Evolutionary conservation across 1,284 basidiomycete genomes (phyloP), one percentile per base, ranked within the genome.

Genomic region (Marasmius tenuissimus): DNA sequence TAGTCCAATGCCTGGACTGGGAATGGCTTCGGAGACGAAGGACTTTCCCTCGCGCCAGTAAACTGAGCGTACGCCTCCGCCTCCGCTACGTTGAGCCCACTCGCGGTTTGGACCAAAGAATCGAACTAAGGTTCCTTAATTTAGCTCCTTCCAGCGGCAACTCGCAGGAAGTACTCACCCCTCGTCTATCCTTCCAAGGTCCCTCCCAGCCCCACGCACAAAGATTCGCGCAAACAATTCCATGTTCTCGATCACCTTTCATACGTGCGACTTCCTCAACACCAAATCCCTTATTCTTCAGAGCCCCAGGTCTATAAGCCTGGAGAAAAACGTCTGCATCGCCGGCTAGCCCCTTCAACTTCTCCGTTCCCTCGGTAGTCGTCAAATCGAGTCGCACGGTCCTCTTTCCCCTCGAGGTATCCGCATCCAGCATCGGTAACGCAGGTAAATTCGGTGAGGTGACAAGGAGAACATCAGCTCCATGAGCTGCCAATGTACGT

Each of bases 1-100:
- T 89, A 86, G 66, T 90, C 87, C 1, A 89, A 69, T 2, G 83
- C 85, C 68, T 88, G 87, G 72, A 88, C 76, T 0, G 88, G 88
- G 27, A 89, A 71, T 3, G 83, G 72, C 59, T 73, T 76, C n/a
- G 85, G 84, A 34, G 66, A 61, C 7, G 74, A 64, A 4, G 67
- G 63, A 7, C 60, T 20, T 9, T 40, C 47, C 1, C 64, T 64
- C n/a, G 52, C 0, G 69, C 70, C 4, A 58, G 66, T 54, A 59
- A 70, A 81, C 3, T 67, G 54, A 0, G 75, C 73, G 63, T 77
- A 83, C 3, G 83, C 83, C 56, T 80, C 71, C 0, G 77, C 83
- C 73, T 89, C 88, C 9, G 83, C 82, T 27, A 75, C 69, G 61
- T 88, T 89, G 70, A 88, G 84, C 0, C 88, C 88, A 0, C 79